Evolutionary conservation across 2,329 filamentous ascomycete genomes (phyloP), one percentile per base, ranked within the genome.

Genomic region (Bipolaris oryzae): DNA sequence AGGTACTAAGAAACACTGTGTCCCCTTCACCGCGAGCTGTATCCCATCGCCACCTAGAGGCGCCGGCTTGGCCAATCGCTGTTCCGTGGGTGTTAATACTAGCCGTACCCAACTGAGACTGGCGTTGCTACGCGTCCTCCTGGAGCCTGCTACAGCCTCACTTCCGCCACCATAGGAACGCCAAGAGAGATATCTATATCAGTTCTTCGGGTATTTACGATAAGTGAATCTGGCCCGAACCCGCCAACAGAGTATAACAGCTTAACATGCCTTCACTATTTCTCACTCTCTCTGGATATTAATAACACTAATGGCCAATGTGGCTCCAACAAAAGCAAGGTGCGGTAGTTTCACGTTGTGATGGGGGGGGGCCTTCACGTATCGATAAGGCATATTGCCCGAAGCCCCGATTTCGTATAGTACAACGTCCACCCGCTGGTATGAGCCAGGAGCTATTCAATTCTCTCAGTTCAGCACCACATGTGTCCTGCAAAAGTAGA

Each of bases 101-200:
- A 44, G 47, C 38, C 23, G 50, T 51, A 59, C 33, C 46, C 35
- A 46, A 23, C 59, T 63, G 62, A 63, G 53, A 61, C 64, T 50
- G 60, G 59, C 55, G 42, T 38, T 58, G 56, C 55, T 52, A 67
- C 63, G 66, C 61, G 64, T 53, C 62, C 61, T 51, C 58, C 58
- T 64, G 66, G 61, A 64, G 65, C 62, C 66, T 68, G 58, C 58
- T 60, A 57, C 61, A 63, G 59, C 64, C 66, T 64, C 61, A 60
- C 45, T 39, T 50, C 43, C 61, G 61, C 64, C 61, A 62, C 64
- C 52, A 13, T 16, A 28, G 44, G 42, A 48, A 38, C 7, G 61
- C 61, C 61, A 59, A 61, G 55, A 50, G 28, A 49, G 41, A 39
- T 33, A 41, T 43, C 49, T 35, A 46, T 53, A 46, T 42, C 34